Evolutionary conservation across 2,329 filamentous ascomycete genomes (phyloP), one percentile per base, ranked within the genome.

Genomic region (Aspergillus cejpii): DNA sequence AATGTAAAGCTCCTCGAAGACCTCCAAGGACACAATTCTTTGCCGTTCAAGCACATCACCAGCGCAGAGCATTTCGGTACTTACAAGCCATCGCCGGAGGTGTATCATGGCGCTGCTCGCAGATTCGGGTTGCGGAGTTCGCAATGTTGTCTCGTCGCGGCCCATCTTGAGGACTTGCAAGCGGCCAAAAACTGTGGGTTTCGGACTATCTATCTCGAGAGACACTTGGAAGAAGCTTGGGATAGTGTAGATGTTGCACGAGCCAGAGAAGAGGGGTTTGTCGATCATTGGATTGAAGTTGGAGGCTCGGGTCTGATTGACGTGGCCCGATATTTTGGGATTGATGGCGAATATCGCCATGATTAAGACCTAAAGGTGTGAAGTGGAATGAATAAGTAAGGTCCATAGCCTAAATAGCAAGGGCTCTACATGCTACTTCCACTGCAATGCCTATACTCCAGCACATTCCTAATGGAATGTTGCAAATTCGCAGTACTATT

Each of bases 71-170:
- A 81, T 53, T 88, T 88, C 58, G 68, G 72, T 44, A 79, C 78
- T 0, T 90, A 89, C 64, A 90, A 90, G 70, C 85, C 85, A 1
- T 73, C 77, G 49, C 75, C 77, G 17, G 71, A 64, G 40, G 80
- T 80, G 1, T 90, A 90, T 59, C 71, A 78, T 5, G 84, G 84
- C 8, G 84, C 83, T 1, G 82, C 73, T 2, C 65, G 71, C 47
- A 73, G 70, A 55, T 65, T 89, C 43, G 77, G 75, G 0, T 50
- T 81, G 26, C 53, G 72, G 49, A 76, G 79, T 0, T 63, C 64
- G 5, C 72, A 87, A 58, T 81, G 86, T 42, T 83, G 80, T 27
- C 81, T 90, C 77, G 83, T 90, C 19, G 85, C 86, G 12, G 81
- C 85, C 23, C 85, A 89, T 66, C 67, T 90, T 48, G 65, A 62